Evolutionary conservation across 2,329 filamentous ascomycete genomes (phyloP).

Genomic region (Tolypocladium inflatum): DNA sequence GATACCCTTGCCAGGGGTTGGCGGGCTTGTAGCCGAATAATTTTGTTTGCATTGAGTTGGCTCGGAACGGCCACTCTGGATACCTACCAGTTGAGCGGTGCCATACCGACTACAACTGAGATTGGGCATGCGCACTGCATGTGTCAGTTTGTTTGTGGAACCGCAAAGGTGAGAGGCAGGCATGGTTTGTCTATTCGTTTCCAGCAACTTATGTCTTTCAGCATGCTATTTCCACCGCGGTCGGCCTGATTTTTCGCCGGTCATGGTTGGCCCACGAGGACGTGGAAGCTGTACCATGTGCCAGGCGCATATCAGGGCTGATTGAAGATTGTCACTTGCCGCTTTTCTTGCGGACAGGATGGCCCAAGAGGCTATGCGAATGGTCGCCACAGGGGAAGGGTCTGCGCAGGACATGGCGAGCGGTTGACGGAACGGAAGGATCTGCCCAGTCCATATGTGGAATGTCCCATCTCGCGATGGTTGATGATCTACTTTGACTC

Average conservation of each 20-base stretch:
- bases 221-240: not conserved
- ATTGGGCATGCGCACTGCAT: not conserved
- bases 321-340: not conserved
- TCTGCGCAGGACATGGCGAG: too few species aligned
- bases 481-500: not conserved
- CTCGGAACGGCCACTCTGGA: not conserved
- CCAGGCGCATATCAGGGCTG: not conserved
- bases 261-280: not conserved
- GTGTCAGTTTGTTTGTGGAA: not conserved
- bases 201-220: constrained; percentile 1
- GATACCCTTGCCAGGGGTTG: not conserved
- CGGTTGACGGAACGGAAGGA: not conserved
- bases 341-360: not conserved
- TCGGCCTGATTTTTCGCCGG: not conserved
- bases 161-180: constrained; percentile 1
- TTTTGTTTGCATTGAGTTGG: not conserved
- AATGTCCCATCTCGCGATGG: not conserved
- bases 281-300: not conserved
- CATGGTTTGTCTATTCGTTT: not conserved
- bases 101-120: not conserved
- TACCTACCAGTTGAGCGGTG: not conserved
- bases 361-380: not conserved
- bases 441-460: not conserved
- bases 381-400: not conserved
- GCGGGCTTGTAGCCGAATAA: not conserved